Base-by-base conservation (phyloP, 345 rosid genomes). In the Stellera chamaejasme region DNA sequence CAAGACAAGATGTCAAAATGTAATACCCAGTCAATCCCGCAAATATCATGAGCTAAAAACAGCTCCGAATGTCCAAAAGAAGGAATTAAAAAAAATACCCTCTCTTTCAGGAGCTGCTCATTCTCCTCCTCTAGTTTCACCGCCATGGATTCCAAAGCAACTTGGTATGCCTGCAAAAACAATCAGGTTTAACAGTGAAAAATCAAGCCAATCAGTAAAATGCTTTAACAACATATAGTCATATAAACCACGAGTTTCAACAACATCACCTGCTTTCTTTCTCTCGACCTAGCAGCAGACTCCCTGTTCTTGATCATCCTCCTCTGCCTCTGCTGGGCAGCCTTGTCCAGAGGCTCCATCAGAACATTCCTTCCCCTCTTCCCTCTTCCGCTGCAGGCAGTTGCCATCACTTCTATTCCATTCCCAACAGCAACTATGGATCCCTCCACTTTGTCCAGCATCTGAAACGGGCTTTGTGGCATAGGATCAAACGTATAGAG, bases 261-360 rank as follows among this genome's bases (percentile, higher is more conserved):
- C 1, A 52, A 45, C 16, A 7, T 55, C 12, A 83, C 95, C 86
- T 87, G 95, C 72, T 93, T 93, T 72, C 99, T 74, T 69, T 89
- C 99, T 71, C 99, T 72, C 6, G 99, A 93, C 72, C 97, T 67
- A 5, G 99, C 99, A 0, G 99, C 99, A 5, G 96, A 89, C 67
- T 93, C 99, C 54, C 99, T 73, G 54, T 93, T 93, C 92, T 93
- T 93, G 36, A 93, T 93, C 99, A 89, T 93, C 81, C 99, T 82
- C 72, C 76, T 78, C 65, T 93, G 99, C 63, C 99, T 81, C 67
- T 93, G 97, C 68, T 85, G 90, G 6, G 90, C 85, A 0, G 82
- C 95, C 75, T 79, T 89, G 59, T 93, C 99, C 72, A 87, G 44
- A 1, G 86, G 86, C 65, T 89, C 96, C 78, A 84, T 64, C 62